These are phyloP conservation scores for Talaromyces nanjingensis DNA, from an alignment of 495 filamentous ascomycete species.

Conservation along the genomic window DNA sequence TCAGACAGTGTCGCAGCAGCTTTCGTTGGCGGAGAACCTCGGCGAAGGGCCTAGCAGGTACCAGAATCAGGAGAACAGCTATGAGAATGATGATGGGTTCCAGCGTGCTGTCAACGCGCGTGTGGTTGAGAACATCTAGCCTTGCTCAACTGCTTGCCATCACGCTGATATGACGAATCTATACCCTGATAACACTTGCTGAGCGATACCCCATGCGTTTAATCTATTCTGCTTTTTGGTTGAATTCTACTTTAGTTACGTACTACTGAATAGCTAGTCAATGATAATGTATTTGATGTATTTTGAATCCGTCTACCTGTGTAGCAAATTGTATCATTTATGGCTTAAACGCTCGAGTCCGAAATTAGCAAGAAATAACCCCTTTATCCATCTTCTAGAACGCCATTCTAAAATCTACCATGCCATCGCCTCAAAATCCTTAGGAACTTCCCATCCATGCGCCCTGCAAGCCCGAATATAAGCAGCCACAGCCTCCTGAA, in stretches of 20 bases:
- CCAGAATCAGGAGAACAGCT: conserved; percentile 24
- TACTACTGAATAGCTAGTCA: background rate
- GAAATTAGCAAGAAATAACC: background rate
- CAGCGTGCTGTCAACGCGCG: conserved; percentile 77
- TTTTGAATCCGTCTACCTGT: background rate
- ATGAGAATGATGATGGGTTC: conserved; percentile 53
- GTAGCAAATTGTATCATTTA: background rate
- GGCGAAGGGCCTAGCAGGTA: conserved; percentile 56
- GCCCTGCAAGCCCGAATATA: conserved; percentile 56
- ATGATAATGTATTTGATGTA: background rate
- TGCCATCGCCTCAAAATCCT: conserved; percentile 19
- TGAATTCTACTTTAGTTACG: background rate
- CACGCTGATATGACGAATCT: background rate
- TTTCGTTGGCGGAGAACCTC: conserved; percentile 42
- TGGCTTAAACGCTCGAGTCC: background rate
- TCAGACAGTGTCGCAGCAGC: conserved; percentile 41
- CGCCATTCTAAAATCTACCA: conserved; percentile 10
- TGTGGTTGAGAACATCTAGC: conserved; percentile 78
- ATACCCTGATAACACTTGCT: background rate
- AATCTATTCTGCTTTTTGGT: background rate
- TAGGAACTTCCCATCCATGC: conserved; percentile 52
- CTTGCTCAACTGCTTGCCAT: too few species aligned
- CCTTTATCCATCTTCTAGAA: background rate
- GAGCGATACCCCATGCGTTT: conserved; percentile 6
- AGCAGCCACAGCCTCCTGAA: conserved; percentile 66